A percentile compares a stretch with the other conserved stretches of the same genome.
Evolutionary conservation across 75 land plant genomes (phyloP).

Genomic region (Pinus tabuliformis): DNA sequence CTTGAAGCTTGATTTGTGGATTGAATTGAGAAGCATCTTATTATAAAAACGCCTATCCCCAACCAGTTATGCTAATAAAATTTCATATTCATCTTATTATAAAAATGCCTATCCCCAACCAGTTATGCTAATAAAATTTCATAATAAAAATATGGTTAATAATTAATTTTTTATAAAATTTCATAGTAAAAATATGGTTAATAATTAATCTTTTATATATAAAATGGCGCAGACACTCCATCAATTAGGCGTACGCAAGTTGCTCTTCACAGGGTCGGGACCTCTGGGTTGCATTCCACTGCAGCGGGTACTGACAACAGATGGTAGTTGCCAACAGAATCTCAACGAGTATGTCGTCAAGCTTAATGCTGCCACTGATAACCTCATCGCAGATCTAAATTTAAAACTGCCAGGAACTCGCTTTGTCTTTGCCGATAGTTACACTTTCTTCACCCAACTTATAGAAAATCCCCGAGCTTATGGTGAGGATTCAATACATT

Average conservation of each 20-base stretch:
- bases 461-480: constrained; percentile 51
- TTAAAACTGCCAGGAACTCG: constrained; percentile 47
- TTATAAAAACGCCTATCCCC: too few species aligned
- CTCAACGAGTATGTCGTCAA: constrained; percentile 57
- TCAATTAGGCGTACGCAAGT: constrained; percentile 57
- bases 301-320: constrained; percentile 45
- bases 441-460: constrained; percentile 47
- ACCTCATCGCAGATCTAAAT: constrained; percentile 35
- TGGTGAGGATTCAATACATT: constrained; percentile 32
- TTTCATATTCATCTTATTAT: too few species aligned
- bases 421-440: constrained; percentile 59
- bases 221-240: constrained; percentile 34
- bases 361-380: constrained; percentile 45
- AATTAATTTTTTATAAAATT: too few species aligned
- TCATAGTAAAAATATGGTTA: too few species aligned
- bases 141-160: too few species aligned
- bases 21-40: too few species aligned
- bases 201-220: not conserved
- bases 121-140: too few species aligned
- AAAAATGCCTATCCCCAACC: too few species aligned
- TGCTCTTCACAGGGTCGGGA: constrained; percentile 68
- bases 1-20: too few species aligned
- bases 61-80: too few species aligned
- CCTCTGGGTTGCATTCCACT: constrained; percentile 86
- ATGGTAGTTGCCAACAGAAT: constrained; percentile 52